These are phyloP conservation scores for Castanea sativa DNA, from an alignment of 306 rosid species.

Conservation along the genomic window DNA sequence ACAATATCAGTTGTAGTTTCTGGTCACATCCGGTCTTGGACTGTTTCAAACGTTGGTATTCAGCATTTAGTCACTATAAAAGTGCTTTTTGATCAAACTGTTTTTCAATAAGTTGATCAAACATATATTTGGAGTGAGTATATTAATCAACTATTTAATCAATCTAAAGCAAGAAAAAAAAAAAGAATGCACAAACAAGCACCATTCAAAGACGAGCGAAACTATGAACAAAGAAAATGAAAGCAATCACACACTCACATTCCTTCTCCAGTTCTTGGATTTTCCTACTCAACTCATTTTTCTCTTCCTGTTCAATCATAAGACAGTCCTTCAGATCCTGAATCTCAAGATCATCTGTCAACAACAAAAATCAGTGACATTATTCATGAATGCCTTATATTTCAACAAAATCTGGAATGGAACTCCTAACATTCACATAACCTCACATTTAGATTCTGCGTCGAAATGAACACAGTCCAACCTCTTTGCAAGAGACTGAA, in stretches of 20 bases:
- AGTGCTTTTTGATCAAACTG: background rate
- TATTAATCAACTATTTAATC: background rate
- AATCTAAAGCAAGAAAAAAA: background rate
- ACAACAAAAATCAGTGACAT: conserved; percentile 3
- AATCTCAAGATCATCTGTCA: conserved; percentile 56
- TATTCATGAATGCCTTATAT: background rate
- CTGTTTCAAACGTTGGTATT: background rate
- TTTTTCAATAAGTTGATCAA: background rate
- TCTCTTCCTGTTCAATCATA: conserved; percentile 70
- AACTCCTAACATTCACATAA: background rate
- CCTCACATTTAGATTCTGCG: conserved; percentile 72
- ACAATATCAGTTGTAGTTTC: background rate
- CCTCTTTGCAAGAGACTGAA: conserved; percentile 53
- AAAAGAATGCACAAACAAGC: background rate
- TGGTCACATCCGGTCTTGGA: background rate
- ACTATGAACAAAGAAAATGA: background rate
- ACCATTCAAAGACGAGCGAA: background rate
- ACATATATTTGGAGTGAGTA: background rate
- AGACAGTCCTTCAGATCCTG: conserved; percentile 75
- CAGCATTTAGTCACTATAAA: background rate
- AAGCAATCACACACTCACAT: conserved; percentile 41
- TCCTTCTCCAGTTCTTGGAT: conserved; percentile 62
- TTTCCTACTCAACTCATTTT: conserved; percentile 45
- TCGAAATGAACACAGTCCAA: conserved; percentile 53
- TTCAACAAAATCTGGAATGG: background rate